Conservation (phyloP, 2,329 filamentous ascomycete species). For the Gnomoniopsis smithogilvyi region DNA sequence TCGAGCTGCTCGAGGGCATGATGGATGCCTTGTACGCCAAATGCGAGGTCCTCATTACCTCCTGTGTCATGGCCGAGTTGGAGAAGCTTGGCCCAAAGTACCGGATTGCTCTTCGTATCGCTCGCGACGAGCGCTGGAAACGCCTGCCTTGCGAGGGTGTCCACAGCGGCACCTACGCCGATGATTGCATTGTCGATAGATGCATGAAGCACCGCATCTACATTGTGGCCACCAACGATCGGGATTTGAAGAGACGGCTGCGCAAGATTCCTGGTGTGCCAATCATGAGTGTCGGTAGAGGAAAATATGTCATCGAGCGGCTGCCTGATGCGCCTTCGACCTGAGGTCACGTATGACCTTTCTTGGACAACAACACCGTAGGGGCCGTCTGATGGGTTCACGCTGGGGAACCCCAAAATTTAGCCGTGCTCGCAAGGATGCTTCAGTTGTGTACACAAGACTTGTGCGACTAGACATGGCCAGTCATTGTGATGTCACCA, state of each 20-base stretch:
- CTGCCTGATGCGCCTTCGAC: constrained; percentile 78
- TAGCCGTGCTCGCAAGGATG: not conserved
- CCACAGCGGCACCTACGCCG: constrained; percentile 82
- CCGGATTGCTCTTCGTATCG: constrained; percentile 78
- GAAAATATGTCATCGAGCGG: constrained; percentile 93
- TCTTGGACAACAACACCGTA: not conserved
- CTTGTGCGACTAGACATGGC: no score
- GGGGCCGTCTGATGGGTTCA: not conserved
- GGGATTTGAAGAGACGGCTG: constrained; percentile 77
- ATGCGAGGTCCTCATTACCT: constrained; percentile 83
- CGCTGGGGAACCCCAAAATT: not conserved
- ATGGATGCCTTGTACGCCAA: constrained; percentile 95
- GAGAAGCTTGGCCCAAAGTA: constrained; percentile 91
- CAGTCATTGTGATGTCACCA: no score
- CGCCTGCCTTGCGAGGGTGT: constrained; percentile 69
- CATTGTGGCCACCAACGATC: constrained; percentile 72
- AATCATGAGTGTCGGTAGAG: constrained; percentile 77
- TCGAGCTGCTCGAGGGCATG: constrained; percentile 52
- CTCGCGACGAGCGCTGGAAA: constrained; percentile 85
- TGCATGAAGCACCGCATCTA: constrained; percentile 73
- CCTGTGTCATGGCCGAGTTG: constrained; percentile 58
- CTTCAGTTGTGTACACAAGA: not conserved
- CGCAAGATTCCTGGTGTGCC: constrained; percentile 69
- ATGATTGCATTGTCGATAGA: constrained; percentile 63
- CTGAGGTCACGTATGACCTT: constrained; percentile 23